Percentiles rank a stretch among this genome's conserved stretches.
These are phyloP conservation scores for Aristolochia contorta DNA, from an alignment of 164 flowering plant genomes.

Conservation along the genomic window DNA sequence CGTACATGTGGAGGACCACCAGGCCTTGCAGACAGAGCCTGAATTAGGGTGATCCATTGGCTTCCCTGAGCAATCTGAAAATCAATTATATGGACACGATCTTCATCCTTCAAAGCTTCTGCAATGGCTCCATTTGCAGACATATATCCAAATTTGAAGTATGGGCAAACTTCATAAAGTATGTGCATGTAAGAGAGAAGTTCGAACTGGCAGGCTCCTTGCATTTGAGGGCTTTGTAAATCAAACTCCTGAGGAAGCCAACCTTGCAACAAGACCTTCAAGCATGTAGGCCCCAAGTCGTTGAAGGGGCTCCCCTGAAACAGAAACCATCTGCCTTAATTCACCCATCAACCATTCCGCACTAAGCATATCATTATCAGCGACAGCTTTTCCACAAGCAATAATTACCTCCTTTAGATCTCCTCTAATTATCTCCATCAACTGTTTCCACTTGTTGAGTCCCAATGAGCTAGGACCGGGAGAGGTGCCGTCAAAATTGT, in stretches of 20 bases:
- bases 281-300: constrained; percentile 71
- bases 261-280: constrained; percentile 65
- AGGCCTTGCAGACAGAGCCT: constrained; percentile 59
- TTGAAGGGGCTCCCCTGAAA: constrained; percentile 72
- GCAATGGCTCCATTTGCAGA: constrained; percentile 85
- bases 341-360: constrained; percentile 50
- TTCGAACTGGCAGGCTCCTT: constrained; percentile 55
- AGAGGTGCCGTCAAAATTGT: constrained; percentile 5
- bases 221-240: constrained; percentile 60
- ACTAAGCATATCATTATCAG: constrained; percentile 32
- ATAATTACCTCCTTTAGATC: constrained; percentile 45
- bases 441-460: constrained; percentile 26
- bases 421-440: constrained; percentile 37
- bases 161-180: constrained; percentile 73
- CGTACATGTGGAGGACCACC: constrained; percentile 66
- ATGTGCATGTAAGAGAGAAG: constrained; percentile 69
- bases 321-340: constrained; percentile 64
- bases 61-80: constrained; percentile 66
- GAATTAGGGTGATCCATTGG: constrained; percentile 66
- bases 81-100: constrained; percentile 60
- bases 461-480: constrained; percentile 13
- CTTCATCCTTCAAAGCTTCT: constrained; percentile 65
- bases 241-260: constrained; percentile 55
- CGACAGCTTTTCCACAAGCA: constrained; percentile 53
- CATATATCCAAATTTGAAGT: constrained; percentile 73